Percentiles rank a stretch among this genome's conserved stretches.
phyloP scores from a whole-genome alignment of 495 filamentous ascomycete genomes.

The Annulohypoxylon maeteangense region DNA sequence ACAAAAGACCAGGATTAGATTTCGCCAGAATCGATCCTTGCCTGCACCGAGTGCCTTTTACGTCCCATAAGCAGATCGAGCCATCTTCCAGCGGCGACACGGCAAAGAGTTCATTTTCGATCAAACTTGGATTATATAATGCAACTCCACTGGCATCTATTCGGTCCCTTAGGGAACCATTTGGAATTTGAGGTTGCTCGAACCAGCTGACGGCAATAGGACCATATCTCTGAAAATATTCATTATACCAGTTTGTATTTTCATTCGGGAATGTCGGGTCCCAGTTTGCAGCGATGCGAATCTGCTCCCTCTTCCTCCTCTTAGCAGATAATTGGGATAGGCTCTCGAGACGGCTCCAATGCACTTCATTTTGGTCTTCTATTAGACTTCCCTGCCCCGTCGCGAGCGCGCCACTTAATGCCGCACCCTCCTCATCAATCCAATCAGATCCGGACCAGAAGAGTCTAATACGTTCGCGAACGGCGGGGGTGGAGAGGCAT shows the following conservation, averaged over 20 bases:
- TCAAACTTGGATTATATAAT: constrained; percentile 62
- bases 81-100: constrained; percentile 87
- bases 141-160: constrained; percentile 74
- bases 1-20: constrained; percentile 73
- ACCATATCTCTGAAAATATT: constrained; percentile 85
- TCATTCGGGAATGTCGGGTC: constrained; percentile 78
- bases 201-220: constrained; percentile 80
- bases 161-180: constrained; percentile 46
- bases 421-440: constrained; percentile 50
- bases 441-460: constrained; percentile 48
- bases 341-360: constrained; percentile 35
- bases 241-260: constrained; percentile 81
- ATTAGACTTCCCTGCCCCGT: constrained; percentile 46
- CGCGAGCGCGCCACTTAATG: constrained; percentile 43
- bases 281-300: constrained; percentile 76
- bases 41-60: constrained; percentile 67
- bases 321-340: constrained; percentile 35
- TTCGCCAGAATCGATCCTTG: constrained; percentile 73
- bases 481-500: constrained; percentile 76
- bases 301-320: constrained; percentile 58
- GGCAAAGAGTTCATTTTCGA: constrained; percentile 64
- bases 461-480: constrained; percentile 58
- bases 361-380: constrained; percentile 41
- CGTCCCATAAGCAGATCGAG: constrained; percentile 85
- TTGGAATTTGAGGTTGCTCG: constrained; percentile 63